These are phyloP conservation scores for Achaetomiella virescens DNA, from an alignment of 495 filamentous ascomycete genomes.

Conservation along the genomic window DNA sequence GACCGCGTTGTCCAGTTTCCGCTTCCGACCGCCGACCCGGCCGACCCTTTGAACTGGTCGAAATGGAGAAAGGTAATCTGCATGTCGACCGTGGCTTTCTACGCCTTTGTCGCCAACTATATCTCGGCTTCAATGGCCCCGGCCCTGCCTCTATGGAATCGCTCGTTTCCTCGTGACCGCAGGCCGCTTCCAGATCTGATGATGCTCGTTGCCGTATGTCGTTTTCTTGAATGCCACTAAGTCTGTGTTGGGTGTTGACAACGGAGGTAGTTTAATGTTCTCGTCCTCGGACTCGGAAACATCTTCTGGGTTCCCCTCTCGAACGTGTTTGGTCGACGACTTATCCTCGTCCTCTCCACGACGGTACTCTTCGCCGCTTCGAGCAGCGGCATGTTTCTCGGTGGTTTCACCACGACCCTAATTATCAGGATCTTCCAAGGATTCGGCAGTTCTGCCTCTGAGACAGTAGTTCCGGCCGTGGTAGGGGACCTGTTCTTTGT, in stretches of 20 bases:
- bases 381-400: slow-evolving; percentile 40
- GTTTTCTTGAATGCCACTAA: background rate
- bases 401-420: slow-evolving; percentile 37
- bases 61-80: slow-evolving; percentile 24
- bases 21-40: slow-evolving; percentile 21
- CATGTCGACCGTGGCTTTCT: slow-evolving; percentile 19
- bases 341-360: slow-evolving; percentile 45
- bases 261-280: slow-evolving; percentile 21
- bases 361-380: slow-evolving; percentile 41
- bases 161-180: slow-evolving; percentile 16
- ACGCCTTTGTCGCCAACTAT: slow-evolving; percentile 28
- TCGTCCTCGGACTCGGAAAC: slow-evolving; percentile 25
- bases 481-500: slow-evolving; percentile 50
- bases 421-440: slow-evolving; percentile 45
- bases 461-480: slow-evolving; percentile 49
- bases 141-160: slow-evolving; percentile 26
- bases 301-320: slow-evolving; percentile 52
- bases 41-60: slow-evolving; percentile 31
- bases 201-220: slow-evolving; percentile 21
- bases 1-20: slow-evolving; percentile 20
- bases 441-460: slow-evolving; percentile 49
- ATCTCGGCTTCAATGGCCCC: slow-evolving; percentile 22
- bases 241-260: background rate
- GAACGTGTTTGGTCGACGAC: slow-evolving; percentile 50
- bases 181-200: slow-evolving; percentile 17